Conservation (phyloP, 495 filamentous ascomycete species). For the Aspergillus homomorphus region DNA sequence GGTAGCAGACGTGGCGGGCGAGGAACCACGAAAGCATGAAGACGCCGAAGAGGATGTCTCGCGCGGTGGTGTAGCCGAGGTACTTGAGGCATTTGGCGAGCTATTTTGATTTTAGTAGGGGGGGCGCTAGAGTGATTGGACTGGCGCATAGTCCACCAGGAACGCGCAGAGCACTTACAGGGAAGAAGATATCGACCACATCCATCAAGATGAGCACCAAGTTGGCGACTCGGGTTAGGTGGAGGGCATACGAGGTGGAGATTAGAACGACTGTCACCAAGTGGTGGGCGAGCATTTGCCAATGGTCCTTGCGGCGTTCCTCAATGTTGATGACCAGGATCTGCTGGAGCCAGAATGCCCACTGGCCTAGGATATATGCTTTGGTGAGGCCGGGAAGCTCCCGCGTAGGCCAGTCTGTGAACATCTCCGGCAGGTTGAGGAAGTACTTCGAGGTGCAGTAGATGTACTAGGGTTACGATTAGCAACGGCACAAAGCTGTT, state of each 20-base stretch:
- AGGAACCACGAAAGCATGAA: slow-evolving; percentile 77
- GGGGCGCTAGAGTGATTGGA: too few relatives aligned
- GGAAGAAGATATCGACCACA: slow-evolving; percentile 71
- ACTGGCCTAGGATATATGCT: slow-evolving; percentile 67
- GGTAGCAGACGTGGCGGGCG: slow-evolving; percentile 68
- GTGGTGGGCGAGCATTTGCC: slow-evolving; percentile 51
- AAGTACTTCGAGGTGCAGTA: slow-evolving; percentile 64
- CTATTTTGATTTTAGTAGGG: background rate
- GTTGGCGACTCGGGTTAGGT: slow-evolving; percentile 71
- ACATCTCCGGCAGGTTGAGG: slow-evolving; percentile 66
- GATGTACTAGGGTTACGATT: slow-evolving; percentile 54
- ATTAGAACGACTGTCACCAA: slow-evolving; percentile 73
- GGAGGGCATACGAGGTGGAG: slow-evolving; percentile 68
- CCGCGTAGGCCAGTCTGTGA: slow-evolving; percentile 68
- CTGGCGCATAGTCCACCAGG: too few relatives aligned
- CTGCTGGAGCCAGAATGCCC: slow-evolving; percentile 85
- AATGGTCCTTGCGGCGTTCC: slow-evolving; percentile 76
- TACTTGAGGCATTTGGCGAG: slow-evolving; percentile 80
- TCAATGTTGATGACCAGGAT: slow-evolving; percentile 83
- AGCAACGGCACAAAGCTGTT: too few relatives aligned
- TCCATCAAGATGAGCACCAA: slow-evolving; percentile 80
- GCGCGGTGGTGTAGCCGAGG: slow-evolving; percentile 61
- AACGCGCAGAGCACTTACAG: slow-evolving; percentile 43
- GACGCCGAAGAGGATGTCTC: slow-evolving; percentile 71
- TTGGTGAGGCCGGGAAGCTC: slow-evolving; percentile 55